Percentiles rank a stretch among this genome's conserved stretches.
Conservation (phyloP, 192 early-diverging fungal genomes). For the Coemansia reversa region DNA sequence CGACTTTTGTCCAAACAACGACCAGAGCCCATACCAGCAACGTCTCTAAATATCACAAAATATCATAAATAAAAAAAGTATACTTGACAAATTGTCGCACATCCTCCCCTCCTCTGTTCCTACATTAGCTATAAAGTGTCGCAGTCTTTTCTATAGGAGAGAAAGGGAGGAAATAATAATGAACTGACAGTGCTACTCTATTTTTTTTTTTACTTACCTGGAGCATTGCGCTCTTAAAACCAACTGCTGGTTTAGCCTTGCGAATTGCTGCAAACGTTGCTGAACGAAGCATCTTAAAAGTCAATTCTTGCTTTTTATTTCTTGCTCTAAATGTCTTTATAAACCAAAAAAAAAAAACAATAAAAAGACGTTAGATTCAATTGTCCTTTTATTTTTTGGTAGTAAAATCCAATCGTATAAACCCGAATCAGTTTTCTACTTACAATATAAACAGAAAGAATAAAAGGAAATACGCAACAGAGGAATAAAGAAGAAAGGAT, state of each 20-base stretch:
- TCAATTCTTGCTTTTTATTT: too few species aligned
- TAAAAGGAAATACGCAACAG: not conserved
- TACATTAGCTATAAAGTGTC: not conserved
- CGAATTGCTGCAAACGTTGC: conserved; percentile 32
- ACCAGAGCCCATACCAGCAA: conserved; percentile 21
- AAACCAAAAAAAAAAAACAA: too few species aligned
- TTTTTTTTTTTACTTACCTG: conserved; percentile 25
- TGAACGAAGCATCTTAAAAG: conserved; percentile 34
- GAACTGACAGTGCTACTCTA: too few species aligned
- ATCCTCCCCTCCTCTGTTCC: not conserved
- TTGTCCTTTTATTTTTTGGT: not conserved
- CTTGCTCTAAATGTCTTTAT: too few species aligned
- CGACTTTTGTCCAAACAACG: conserved; percentile 14
- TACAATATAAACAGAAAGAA: not conserved
- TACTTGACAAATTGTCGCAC: not conserved
- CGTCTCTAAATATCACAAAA: not conserved
- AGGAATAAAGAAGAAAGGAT: not conserved
- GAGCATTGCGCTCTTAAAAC: conserved; percentile 26
- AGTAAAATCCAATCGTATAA: too few species aligned
- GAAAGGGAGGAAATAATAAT: too few species aligned
- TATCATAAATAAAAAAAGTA: not conserved
- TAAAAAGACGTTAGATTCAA: too few species aligned
- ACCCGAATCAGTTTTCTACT: too few species aligned
- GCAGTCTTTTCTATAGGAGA: too few species aligned
- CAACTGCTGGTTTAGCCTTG: conserved; percentile 23